phyloP scores from a whole-genome alignment of 2,329 filamentous ascomycete species.

The Colletotrichum liriopes region DNA sequence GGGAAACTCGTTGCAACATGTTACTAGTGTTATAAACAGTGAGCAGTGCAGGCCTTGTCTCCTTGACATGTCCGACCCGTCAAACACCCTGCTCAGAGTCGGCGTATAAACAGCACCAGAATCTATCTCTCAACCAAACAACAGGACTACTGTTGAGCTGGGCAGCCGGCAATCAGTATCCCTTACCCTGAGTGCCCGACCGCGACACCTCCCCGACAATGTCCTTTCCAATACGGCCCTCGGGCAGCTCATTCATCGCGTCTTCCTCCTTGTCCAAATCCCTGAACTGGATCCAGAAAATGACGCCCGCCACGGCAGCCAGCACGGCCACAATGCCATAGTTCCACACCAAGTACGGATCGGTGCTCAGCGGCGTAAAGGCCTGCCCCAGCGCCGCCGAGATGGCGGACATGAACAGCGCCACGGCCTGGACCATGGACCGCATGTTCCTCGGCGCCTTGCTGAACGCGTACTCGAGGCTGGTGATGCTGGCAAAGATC shows the following conservation, averaged over 20 bases:
- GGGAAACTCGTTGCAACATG: not conserved
- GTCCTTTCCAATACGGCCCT: constrained; percentile 46
- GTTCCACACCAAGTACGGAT: constrained; percentile 82
- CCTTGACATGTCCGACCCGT: not conserved
- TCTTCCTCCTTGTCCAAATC: constrained; percentile 77
- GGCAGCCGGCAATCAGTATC: not conserved
- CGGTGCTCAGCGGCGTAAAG: constrained; percentile 58
- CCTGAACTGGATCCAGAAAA: constrained; percentile 81
- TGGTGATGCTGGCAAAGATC: constrained; percentile 67
- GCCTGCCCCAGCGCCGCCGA: constrained; percentile 78
- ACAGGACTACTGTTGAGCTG: not conserved
- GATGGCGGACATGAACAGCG: constrained; percentile 79
- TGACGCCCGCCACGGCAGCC: constrained; percentile 71
- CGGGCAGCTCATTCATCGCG: constrained; percentile 72
- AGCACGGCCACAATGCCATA: constrained; percentile 78
- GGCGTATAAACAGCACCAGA: not conserved
- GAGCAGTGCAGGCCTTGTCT: not conserved
- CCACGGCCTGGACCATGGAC: constrained; percentile 77
- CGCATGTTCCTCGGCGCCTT: constrained; percentile 85
- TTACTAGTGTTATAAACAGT: not conserved
- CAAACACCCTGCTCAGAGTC: not conserved
- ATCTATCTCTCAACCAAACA: not conserved
- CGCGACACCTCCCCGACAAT: not conserved
- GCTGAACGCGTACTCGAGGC: constrained; percentile 82
- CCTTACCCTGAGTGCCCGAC: not conserved